Conservation (phyloP, 2,329 filamentous ascomycete species). For the Gyromitra esculenta region DNA sequence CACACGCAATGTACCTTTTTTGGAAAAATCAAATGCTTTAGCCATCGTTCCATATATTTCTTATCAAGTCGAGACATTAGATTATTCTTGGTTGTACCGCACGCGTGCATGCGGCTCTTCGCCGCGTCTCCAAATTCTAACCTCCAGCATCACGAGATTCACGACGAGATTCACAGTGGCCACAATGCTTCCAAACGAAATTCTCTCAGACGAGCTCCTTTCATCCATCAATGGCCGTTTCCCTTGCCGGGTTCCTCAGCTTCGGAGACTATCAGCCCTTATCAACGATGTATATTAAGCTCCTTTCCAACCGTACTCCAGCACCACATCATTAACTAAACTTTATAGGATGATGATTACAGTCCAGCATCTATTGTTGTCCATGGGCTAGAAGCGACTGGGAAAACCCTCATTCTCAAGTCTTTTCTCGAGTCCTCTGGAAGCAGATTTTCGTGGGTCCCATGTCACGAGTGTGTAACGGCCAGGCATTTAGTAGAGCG, state of each 20-base stretch:
- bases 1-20: not conserved
- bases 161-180: not conserved
- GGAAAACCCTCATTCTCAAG: slow-evolving; percentile 78
- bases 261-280: slow-evolving; percentile 62
- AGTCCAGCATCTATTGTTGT: slow-evolving; percentile 78
- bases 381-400: slow-evolving; percentile 86
- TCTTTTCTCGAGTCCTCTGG: slow-evolving; percentile 68
- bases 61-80: not conserved
- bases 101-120: slow-evolving; percentile 29
- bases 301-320: slow-evolving; percentile 3
- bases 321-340: slow-evolving; percentile 25
- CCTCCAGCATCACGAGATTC: slow-evolving; percentile 24
- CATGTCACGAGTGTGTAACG: slow-evolving; percentile 79
- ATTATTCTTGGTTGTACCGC: not conserved
- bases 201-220: slow-evolving; percentile 50
- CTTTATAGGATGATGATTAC: slow-evolving; percentile 69
- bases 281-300: slow-evolving; percentile 62
- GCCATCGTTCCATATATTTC: not conserved
- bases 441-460: slow-evolving; percentile 70
- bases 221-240: slow-evolving; percentile 60
- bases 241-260: slow-evolving; percentile 64
- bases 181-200: slow-evolving; percentile 47
- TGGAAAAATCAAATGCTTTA: not conserved
- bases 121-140: slow-evolving; percentile 7
- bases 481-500: slow-evolving; percentile 79